Evolutionary conservation across 352 stramenopile species (phyloP).

Genomic region (Saprolegnia diclina): DNA sequence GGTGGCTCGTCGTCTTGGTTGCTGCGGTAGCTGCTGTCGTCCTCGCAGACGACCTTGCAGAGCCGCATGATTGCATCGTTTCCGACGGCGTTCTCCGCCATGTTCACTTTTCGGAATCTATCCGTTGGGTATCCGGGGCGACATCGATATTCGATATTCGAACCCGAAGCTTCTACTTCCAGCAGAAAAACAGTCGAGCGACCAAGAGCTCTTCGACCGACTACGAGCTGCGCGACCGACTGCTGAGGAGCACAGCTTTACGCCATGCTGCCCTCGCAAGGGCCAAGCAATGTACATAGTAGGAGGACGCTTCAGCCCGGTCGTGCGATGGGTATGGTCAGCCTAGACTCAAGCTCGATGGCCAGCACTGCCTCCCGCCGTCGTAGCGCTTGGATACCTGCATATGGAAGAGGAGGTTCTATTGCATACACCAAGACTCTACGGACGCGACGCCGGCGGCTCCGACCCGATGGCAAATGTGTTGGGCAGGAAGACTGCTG

Average conservation of each 20-base stretch:
- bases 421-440: slow-evolving; percentile 1
- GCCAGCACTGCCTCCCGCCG: no score
- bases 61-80: no score
- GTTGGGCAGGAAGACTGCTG: slow-evolving; percentile 54
- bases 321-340: no score
- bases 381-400: neutral
- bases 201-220: no score
- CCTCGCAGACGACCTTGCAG: neutral
- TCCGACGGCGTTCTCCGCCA: neutral
- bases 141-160: slow-evolving; percentile 1
- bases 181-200: no score
- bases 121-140: neutral
- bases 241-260: no score
- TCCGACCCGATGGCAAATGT: slow-evolving; percentile 35
- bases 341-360: no score
- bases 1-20: slow-evolving; percentile 12
- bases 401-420: neutral
- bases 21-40: neutral
- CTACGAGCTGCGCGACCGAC: no score
- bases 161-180: neutral
- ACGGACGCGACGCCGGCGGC: slow-evolving; percentile 43
- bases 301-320: no score
- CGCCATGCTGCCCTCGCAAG: no score
- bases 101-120: neutral
- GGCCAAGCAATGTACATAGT: no score